A percentile compares a stretch with the other conserved stretches of the same genome.
phyloP scores from a whole-genome alignment of 2,329 filamentous ascomycete species.

The Alternaria viburni region DNA sequence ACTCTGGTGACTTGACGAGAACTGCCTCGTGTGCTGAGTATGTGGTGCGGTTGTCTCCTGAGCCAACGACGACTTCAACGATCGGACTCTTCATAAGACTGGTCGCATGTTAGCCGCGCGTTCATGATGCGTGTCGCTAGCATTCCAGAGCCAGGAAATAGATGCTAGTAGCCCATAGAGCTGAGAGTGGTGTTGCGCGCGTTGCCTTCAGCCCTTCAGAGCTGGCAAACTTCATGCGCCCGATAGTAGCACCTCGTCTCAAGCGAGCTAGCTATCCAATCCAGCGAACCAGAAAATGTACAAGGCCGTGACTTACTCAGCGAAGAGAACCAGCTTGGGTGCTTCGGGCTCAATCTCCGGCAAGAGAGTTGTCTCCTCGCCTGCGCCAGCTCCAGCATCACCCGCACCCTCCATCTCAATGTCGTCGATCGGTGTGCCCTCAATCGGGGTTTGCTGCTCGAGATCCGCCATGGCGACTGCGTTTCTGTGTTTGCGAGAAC shows the following conservation, averaged over 20 bases:
- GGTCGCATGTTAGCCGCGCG: constrained; percentile 14
- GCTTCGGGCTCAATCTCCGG: constrained; percentile 53
- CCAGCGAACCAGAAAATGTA: background rate
- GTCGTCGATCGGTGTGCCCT: constrained; percentile 48
- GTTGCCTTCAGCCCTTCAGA: background rate
- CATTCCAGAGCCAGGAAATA: background rate
- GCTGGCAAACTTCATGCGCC: background rate
- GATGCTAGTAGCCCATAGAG: background rate
- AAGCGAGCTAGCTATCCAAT: background rate
- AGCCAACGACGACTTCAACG: constrained; percentile 54
- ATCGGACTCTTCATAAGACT: constrained; percentile 59
- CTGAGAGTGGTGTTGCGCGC: background rate
- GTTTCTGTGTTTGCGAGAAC: background rate
- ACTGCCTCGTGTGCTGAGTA: constrained; percentile 83
- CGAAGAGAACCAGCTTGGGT: constrained; percentile 52
- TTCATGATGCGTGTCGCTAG: background rate
- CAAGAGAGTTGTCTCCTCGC: constrained; percentile 44
- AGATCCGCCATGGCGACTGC: constrained; percentile 36
- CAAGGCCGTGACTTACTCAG: constrained; percentile 48
- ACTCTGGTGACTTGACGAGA: constrained; percentile 75
- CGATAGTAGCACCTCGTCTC: background rate
- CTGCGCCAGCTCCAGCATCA: constrained; percentile 16
- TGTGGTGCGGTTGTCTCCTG: constrained; percentile 64
- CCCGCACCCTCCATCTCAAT: constrained; percentile 56
- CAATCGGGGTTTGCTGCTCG: constrained; percentile 37